Conservation (phyloP, 371 early-diverging fungal genomes). For the Lichtheimia ramosa region DNA sequence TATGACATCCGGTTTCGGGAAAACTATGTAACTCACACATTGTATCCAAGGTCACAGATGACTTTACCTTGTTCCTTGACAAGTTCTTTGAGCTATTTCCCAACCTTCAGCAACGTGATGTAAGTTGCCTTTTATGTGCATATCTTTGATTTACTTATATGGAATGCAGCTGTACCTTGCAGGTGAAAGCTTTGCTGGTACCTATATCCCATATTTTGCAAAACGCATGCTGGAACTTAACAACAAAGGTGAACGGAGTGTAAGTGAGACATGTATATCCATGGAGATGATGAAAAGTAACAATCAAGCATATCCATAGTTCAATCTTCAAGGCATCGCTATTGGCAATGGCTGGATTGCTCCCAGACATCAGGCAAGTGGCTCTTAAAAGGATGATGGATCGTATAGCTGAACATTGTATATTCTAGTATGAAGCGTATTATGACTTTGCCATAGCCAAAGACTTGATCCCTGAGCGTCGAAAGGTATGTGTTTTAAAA, state of each 20-base stretch:
- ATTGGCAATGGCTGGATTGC: slow-evolving; percentile 94
- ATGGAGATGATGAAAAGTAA: neutral
- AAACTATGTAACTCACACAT: neutral
- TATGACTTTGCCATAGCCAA: slow-evolving; percentile 47
- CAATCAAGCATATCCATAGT: slow-evolving; percentile 15
- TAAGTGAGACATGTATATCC: neutral
- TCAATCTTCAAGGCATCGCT: slow-evolving; percentile 65
- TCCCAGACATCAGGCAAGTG: slow-evolving; percentile 66
- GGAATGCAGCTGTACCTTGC: slow-evolving; percentile 59
- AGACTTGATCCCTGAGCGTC: slow-evolving; percentile 33
- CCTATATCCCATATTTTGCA: slow-evolving; percentile 84
- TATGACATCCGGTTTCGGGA: neutral
- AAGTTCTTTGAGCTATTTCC: slow-evolving; percentile 66
- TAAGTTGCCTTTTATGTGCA: slow-evolving; percentile 26
- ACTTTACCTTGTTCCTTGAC: slow-evolving; percentile 65
- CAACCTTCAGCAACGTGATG: slow-evolving; percentile 49
- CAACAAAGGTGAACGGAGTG: slow-evolving; percentile 22
- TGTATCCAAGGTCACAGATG: slow-evolving; percentile 37
- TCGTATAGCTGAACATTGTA: neutral
- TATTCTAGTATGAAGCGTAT: slow-evolving; percentile 54
- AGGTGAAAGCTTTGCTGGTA: slow-evolving; percentile 89
- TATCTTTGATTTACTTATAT: slow-evolving; percentile 22
- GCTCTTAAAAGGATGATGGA: neutral
- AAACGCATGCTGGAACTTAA: slow-evolving; percentile 56
- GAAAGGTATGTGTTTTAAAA: slow-evolving; percentile 27